A percentile compares a stretch with the other conserved stretches of the same genome.
Evolutionary conservation across 805 yeast genomes (phyloP).

Genomic region (Candida piceae): DNA sequence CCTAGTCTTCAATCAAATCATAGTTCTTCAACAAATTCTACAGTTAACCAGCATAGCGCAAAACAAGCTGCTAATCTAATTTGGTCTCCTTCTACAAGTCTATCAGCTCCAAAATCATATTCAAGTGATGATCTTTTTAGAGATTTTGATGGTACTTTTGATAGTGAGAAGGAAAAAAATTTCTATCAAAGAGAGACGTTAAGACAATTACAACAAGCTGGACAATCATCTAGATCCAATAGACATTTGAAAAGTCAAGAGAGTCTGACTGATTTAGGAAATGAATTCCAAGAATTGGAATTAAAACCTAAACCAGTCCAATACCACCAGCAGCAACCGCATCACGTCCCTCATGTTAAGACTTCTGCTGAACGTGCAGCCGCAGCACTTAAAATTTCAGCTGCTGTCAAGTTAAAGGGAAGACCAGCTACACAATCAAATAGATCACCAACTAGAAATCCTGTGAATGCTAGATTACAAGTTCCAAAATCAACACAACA

Average conservation of each 20-base stretch:
- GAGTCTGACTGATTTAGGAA: slow-evolving; percentile 10
- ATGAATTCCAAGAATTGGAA: slow-evolving; percentile 12
- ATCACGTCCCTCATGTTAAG: slow-evolving; percentile 8
- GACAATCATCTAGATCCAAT: slow-evolving; percentile 14
- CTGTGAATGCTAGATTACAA: neutral
- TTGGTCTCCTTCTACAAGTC: slow-evolving; percentile 33
- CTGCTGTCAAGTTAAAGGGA: slow-evolving; percentile 24
- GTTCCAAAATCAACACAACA: slow-evolving; percentile 1
- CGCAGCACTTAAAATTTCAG: slow-evolving; percentile 30
- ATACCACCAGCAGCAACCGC: neutral
- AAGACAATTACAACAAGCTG: slow-evolving; percentile 23
- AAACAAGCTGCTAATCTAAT: slow-evolving; percentile 33
- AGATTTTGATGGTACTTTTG: slow-evolving; percentile 23
- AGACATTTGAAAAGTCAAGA: slow-evolving; percentile 15
- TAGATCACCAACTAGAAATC: slow-evolving; percentile 10
- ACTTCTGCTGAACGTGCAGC: slow-evolving; percentile 27
- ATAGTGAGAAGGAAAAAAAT: slow-evolving; percentile 18
- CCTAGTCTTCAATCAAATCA: neutral
- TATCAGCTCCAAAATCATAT: slow-evolving; percentile 22
- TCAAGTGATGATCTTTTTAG: slow-evolving; percentile 20
- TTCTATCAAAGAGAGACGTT: slow-evolving; percentile 25
- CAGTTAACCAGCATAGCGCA: slow-evolving; percentile 19
- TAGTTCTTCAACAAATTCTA: slow-evolving; percentile 4
- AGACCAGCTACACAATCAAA: slow-evolving; percentile 5
- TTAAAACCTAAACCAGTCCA: slow-evolving; percentile 10